Percentiles rank a stretch among this genome's conserved stretches.
phyloP scores from a whole-genome alignment of 2,329 filamentous ascomycete species.

The Elsinoe batatas region DNA sequence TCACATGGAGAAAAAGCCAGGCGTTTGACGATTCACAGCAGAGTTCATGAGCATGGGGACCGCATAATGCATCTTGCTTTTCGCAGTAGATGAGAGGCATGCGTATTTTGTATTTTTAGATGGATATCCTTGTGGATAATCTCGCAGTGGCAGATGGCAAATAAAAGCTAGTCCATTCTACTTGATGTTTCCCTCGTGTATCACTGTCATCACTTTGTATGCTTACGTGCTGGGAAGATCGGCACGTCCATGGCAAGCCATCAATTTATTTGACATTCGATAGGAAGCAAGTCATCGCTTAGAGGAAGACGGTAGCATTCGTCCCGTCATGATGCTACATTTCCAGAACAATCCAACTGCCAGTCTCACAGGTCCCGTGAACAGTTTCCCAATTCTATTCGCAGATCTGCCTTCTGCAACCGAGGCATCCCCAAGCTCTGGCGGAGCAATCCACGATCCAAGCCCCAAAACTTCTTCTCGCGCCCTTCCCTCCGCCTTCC shows the following conservation, averaged over 20 bases:
- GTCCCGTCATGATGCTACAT: no score
- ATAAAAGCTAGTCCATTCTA: conserved; percentile 9
- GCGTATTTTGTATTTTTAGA: conserved; percentile 6
- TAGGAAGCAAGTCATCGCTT: neutral
- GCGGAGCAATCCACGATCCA: neutral
- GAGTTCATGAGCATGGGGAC: neutral
- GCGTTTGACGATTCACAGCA: neutral
- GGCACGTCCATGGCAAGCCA: neutral
- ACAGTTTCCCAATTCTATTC: neutral
- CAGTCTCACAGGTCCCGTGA: no score
- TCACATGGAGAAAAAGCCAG: neutral
- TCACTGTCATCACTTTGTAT: no score
- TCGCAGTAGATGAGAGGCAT: neutral
- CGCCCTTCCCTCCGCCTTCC: neutral
- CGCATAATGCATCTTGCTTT: conserved; percentile 10
- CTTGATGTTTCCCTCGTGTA: no score
- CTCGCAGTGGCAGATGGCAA: neutral
- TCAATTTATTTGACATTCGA: neutral
- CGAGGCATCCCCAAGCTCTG: neutral
- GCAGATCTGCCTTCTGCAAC: neutral
- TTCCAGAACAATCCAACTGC: no score
- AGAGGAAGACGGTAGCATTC: no score
- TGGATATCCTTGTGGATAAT: neutral
- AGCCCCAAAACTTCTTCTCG: neutral
- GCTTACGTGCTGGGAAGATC: no score